A percentile compares a stretch with the other conserved stretches of the same genome.
Evolutionary conservation across 805 yeast species (phyloP).

Genomic region (Sungouiella thailandica): DNA sequence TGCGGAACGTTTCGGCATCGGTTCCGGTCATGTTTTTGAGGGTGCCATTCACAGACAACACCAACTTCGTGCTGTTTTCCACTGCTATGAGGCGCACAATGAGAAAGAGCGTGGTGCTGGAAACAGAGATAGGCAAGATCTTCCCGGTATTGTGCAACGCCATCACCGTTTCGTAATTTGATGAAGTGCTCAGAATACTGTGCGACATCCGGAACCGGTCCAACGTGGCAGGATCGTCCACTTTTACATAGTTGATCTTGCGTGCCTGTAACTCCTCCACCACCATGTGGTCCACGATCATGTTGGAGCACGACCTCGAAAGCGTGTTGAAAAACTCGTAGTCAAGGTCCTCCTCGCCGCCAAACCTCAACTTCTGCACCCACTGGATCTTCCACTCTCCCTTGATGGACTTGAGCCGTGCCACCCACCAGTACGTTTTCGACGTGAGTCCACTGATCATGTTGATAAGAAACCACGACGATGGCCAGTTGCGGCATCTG

Average conservation of each 20-base stretch:
- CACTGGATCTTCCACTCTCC: conserved; percentile 57
- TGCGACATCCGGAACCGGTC: conserved; percentile 1
- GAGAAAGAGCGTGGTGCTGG: conserved; percentile 30
- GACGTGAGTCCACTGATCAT: conserved; percentile 34
- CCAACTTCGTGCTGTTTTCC: conserved; percentile 19
- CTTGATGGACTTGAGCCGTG: conserved; percentile 42
- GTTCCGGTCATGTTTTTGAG: conserved; percentile 12
- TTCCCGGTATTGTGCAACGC: conserved; percentile 19
- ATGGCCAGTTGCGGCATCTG: conserved; percentile 51
- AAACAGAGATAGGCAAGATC: conserved; percentile 29
- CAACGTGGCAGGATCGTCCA: conserved; percentile 3
- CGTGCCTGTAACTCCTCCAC: conserved; percentile 43
- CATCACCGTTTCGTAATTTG: conserved; percentile 7
- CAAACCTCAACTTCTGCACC: conserved; percentile 31
- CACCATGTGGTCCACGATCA: conserved; percentile 47
- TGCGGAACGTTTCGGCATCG: conserved; percentile 13
- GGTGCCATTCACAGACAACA: conserved; percentile 21
- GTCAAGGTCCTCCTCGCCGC: conserved; percentile 13
- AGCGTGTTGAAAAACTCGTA: conserved; percentile 35
- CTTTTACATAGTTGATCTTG: conserved; percentile 30
- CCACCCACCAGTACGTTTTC: conserved; percentile 47
- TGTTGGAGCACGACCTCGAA: conserved; percentile 41
- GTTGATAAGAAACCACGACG: conserved; percentile 49
- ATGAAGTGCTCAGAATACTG: not conserved
- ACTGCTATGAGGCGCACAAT: conserved; percentile 21